Conservation (phyloP, 495 filamentous ascomycete genomes). For the Copromyces sp. region DNA sequence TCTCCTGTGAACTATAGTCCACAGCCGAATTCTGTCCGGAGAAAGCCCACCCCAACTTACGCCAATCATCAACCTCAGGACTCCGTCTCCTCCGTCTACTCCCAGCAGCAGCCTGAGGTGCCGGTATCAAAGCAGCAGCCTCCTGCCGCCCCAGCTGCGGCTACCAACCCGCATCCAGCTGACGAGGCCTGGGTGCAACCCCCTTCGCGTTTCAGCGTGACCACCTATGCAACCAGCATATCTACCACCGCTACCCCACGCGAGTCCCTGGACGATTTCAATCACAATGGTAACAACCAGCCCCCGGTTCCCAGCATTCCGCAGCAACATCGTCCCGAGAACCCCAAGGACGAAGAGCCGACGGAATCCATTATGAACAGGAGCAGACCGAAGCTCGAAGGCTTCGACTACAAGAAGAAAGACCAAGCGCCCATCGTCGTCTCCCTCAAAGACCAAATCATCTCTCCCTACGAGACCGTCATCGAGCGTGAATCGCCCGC, state of each 20-base stretch:
- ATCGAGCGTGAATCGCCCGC: conserved; percentile 5
- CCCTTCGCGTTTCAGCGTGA: conserved; percentile 61
- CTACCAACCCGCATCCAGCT: not conserved
- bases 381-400: conserved; percentile 18
- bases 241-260: conserved; percentile 44
- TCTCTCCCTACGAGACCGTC: conserved; percentile 11
- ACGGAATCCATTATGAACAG: conserved; percentile 27
- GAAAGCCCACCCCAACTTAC: conserved; percentile 28
- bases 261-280: conserved; percentile 35
- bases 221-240: conserved; percentile 52
- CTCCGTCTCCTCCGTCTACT: conserved; percentile 28
- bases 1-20: conserved; percentile 7
- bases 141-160: conserved; percentile 11
- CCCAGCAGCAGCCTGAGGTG: conserved; percentile 15
- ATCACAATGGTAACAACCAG: conserved; percentile 12
- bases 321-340: conserved; percentile 4
- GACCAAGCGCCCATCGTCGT: conserved; percentile 17
- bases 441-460: conserved; percentile 17
- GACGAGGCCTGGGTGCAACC: conserved; percentile 38
- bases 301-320: conserved; percentile 26
- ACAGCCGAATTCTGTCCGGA: conserved; percentile 22
- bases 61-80: conserved; percentile 23
- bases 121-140: conserved; percentile 4
- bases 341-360: not conserved
- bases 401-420: not conserved